Evolutionary conservation across 768 basidiomycete genomes (phyloP).

Genomic region (Auriscalpium vulgare): DNA sequence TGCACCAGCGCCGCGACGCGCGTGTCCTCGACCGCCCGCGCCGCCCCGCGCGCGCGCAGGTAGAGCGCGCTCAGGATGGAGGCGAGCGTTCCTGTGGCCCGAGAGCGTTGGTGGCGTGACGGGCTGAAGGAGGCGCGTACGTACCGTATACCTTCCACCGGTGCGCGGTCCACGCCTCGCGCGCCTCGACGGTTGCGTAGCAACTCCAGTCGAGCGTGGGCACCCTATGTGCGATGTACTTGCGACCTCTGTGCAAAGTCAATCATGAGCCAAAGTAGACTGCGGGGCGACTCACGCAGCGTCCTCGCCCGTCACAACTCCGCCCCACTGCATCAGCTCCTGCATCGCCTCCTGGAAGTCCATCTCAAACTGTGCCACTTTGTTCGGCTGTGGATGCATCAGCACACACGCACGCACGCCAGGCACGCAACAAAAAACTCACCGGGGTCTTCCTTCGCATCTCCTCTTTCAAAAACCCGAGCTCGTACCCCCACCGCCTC

Average conservation of each 20-base stretch:
- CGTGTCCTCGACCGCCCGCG: slow-evolving; percentile 47
- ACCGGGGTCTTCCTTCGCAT: slow-evolving; percentile 55
- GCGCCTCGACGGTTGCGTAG: slow-evolving; percentile 51
- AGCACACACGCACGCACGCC: background rate
- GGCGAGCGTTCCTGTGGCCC: slow-evolving; percentile 13
- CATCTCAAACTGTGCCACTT: slow-evolving; percentile 55
- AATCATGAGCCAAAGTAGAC: slow-evolving; percentile 4
- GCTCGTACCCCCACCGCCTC: slow-evolving; percentile 64
- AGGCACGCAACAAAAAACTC: slow-evolving; percentile 15
- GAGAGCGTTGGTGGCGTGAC: slow-evolving; percentile 2
- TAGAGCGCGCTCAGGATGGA: slow-evolving; percentile 14
- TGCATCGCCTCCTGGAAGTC: slow-evolving; percentile 75
- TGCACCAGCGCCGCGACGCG: slow-evolving; percentile 71
- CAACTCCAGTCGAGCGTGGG: slow-evolving; percentile 63
- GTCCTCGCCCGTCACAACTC: slow-evolving; percentile 60
- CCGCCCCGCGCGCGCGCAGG: slow-evolving; percentile 36
- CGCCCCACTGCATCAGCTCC: slow-evolving; percentile 67
- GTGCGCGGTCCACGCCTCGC: slow-evolving; percentile 66
- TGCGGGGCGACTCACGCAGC: slow-evolving; percentile 39
- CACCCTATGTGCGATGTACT: slow-evolving; percentile 69
- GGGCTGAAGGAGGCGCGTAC: slow-evolving; percentile 12
- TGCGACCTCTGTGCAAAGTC: slow-evolving; percentile 43
- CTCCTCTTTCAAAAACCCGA: slow-evolving; percentile 46
- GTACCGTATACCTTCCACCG: slow-evolving; percentile 54
- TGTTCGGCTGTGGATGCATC: slow-evolving; percentile 35